Evolutionary conservation across 2,329 filamentous ascomycete species (phyloP), one percentile per base, ranked within the genome.

Genomic region (Fonsecaea pedrosoi): DNA sequence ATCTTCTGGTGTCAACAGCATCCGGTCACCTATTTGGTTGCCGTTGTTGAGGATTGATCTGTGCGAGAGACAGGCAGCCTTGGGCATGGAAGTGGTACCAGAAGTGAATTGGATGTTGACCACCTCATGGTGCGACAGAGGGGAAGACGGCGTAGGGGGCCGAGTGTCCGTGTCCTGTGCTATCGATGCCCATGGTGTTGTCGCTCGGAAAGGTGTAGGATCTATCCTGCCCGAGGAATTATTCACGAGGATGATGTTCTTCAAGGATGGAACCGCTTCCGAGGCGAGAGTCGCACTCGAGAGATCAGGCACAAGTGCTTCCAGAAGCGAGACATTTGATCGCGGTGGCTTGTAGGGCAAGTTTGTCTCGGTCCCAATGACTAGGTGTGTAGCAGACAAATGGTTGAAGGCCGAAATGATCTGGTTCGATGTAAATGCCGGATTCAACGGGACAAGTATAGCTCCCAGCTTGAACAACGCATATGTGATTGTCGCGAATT

Each of bases 61-160:
- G 79, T 98, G 94, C 0, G 87, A 89, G 37, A 99, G 85, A 81
- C 93, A 96, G 1, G 94, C 94, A 0, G 95, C 95, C 80, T 98
- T 98, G 25, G 94, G 94, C 74, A 86, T 84, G 0, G 91, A 92
- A 0, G 95, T 98, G 0, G 95, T 98, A n/a, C 94, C 95, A 0
- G 90, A 94, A 0, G 95, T 99, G 81, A 98, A 98, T 78, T 98
- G 94, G 70, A 98, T 97, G 76, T 97, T 98, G 71, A 96, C 89
- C 2, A 90, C 88, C 59, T 98, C 94, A 25, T 59, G n/a, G 40
- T 72, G 69, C 10, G 66, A 69, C 58, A 78, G 30, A 77, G 35
- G 73, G 72, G 10, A 75, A 82, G 76, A 78, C 82, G 68, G 74
- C 78, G 73, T 79, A 91, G 64, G 68, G 77, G 66, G 56, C 65